These are phyloP conservation scores for Arabidopsis lyrata DNA, from an alignment of 441 rosid genomes.

Conservation along the genomic window DNA sequence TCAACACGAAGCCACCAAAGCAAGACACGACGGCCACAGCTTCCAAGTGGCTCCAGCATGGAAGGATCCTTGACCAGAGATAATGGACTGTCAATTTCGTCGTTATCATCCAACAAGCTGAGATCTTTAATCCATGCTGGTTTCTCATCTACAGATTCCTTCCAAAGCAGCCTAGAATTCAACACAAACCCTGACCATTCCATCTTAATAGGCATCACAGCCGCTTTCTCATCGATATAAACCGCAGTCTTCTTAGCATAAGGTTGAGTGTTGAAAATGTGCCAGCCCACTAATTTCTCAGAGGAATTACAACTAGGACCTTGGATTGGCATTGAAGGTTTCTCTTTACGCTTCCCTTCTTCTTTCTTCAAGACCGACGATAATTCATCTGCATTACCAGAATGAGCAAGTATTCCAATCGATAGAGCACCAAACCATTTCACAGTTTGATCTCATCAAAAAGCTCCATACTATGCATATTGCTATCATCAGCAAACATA, in stretches of 20 bases:
- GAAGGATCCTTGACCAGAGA: conserved; percentile 70
- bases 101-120: conserved; percentile 51
- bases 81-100: conserved; percentile 67
- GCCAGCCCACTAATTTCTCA: conserved; percentile 81
- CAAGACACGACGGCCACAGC: conserved; percentile 89
- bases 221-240: conserved; percentile 73
- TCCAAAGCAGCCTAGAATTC: conserved; percentile 88
- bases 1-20: conserved; percentile 99
- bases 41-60: conserved; percentile 91
- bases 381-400: conserved; percentile 57
- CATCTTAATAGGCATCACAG: conserved; percentile 79
- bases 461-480: conserved; percentile 95
- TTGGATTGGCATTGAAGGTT: conserved; percentile 70
- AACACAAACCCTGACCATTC: conserved; percentile 99
- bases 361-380: conserved; percentile 39
- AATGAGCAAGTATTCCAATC: conserved; percentile 78
- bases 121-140: conserved; percentile 82
- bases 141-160: conserved; percentile 59
- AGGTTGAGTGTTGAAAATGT: conserved; percentile 68
- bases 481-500: conserved; percentile 94
- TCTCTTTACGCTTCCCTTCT: conserved; percentile 47
- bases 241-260: conserved; percentile 62
- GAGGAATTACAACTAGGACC: conserved; percentile 96
- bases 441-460: conserved; percentile 94
- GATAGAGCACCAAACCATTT: conserved; percentile 91